These are phyloP conservation scores for Spiraea crenata DNA, from an alignment of 331 rosid species.

Conservation along the genomic window DNA sequence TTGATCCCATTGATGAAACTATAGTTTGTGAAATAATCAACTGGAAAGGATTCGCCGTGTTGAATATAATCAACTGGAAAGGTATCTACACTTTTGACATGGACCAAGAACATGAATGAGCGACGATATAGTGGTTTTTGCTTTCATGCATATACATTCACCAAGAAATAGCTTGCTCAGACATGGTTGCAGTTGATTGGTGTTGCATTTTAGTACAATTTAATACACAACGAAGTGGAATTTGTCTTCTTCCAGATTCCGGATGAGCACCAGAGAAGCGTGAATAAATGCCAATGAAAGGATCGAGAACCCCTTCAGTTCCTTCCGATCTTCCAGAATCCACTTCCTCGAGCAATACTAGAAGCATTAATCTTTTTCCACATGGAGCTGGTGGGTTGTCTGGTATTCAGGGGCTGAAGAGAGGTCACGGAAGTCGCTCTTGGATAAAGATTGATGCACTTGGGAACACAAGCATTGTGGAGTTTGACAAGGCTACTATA, in stretches of 20 bases:
- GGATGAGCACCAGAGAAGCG: constrained; percentile 19
- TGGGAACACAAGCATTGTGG: constrained; percentile 61
- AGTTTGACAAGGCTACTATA: constrained; percentile 86
- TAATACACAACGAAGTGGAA: constrained; percentile 16
- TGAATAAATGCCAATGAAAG: constrained; percentile 44
- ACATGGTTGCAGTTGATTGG: constrained; percentile 21
- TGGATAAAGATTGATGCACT: constrained; percentile 75
- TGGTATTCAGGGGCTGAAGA: constrained; percentile 53
- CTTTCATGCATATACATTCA: background rate
- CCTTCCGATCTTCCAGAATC: constrained; percentile 34
- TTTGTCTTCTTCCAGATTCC: constrained; percentile 10
- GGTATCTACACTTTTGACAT: constrained; percentile 19
- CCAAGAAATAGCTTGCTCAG: constrained; percentile 4
- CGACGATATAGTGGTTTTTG: constrained; percentile 1
- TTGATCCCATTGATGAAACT: background rate
- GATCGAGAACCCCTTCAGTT: constrained; percentile 30
- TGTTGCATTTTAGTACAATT: constrained; percentile 17
- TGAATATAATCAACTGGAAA: background rate
- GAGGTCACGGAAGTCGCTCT: constrained; percentile 90
- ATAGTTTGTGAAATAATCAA: background rate
- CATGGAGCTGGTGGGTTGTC: constrained; percentile 43
- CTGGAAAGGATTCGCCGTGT: background rate
- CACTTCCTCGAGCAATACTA: constrained; percentile 24
- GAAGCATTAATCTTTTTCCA: constrained; percentile 30
- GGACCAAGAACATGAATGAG: constrained; percentile 15